Evolutionary conservation across 176 grass and related monocot genomes (phyloP).

Genomic region (Musa troglodytarum): DNA sequence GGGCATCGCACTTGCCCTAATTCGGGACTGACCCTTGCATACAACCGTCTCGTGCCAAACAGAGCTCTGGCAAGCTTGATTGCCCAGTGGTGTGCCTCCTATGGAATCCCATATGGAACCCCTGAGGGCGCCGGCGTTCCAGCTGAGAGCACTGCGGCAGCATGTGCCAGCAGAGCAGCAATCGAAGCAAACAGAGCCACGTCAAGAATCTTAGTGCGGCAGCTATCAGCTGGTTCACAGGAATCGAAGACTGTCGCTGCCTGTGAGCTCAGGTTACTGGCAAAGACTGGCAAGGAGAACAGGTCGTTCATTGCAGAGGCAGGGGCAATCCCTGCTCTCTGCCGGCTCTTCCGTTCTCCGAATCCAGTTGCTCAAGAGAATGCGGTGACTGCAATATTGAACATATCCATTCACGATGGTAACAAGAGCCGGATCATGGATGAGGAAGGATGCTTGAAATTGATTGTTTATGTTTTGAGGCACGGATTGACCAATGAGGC

Average conservation of each 20-base stretch:
- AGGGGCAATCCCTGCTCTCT: constrained; percentile 64
- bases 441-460: constrained; percentile 53
- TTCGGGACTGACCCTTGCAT: constrained; percentile 51
- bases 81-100: constrained; percentile 64
- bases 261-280: constrained; percentile 69
- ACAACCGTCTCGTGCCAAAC: constrained; percentile 53
- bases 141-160: constrained; percentile 38
- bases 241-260: constrained; percentile 47
- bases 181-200: constrained; percentile 57
- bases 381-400: constrained; percentile 77
- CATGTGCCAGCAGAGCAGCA: constrained; percentile 63
- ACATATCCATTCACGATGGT: constrained; percentile 73
- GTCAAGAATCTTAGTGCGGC: constrained; percentile 50
- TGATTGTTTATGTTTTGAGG: constrained; percentile 65
- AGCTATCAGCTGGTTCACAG: constrained; percentile 38
- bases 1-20: constrained; percentile 90
- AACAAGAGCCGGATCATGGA: constrained; percentile 87
- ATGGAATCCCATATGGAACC: constrained; percentile 64
- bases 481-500: constrained; percentile 73
- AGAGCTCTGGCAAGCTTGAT: constrained; percentile 64
- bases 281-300: constrained; percentile 74
- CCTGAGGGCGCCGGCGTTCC: constrained; percentile 47
- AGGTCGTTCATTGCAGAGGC: constrained; percentile 75
- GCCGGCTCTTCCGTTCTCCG: constrained; percentile 34
- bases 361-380: constrained; percentile 89